These are phyloP conservation scores for Durio zibethinus DNA, from an alignment of 345 rosid genomes.

Conservation along the genomic window DNA sequence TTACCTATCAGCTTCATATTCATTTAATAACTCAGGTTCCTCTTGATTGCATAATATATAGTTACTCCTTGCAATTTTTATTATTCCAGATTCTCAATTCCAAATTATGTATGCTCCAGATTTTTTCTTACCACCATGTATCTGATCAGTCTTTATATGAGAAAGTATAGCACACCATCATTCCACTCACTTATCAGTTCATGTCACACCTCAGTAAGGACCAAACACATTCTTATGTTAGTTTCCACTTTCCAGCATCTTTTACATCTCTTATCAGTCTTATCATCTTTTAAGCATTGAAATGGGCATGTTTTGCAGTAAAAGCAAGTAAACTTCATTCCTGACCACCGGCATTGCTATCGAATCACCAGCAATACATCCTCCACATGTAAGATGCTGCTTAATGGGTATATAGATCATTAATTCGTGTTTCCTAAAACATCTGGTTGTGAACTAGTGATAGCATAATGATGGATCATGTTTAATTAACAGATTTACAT, in stretches of 20 bases:
- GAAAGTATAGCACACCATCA: background rate
- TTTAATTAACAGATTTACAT: background rate
- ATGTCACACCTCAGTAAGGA: background rate
- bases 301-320: background rate
- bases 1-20: background rate
- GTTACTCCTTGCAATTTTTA: background rate
- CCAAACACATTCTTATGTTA: background rate
- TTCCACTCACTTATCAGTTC: background rate
- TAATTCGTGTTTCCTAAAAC: background rate
- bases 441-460: background rate
- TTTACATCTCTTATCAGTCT: background rate
- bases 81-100: background rate
- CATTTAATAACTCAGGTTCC: background rate
- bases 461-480: background rate
- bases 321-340: background rate
- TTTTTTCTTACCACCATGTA: background rate
- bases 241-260: background rate
- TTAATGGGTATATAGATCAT: too few species aligned
- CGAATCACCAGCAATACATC: too few species aligned
- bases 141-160: background rate
- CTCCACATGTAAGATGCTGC: background rate
- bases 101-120: background rate
- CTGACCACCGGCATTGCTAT: too few species aligned
- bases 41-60: background rate
- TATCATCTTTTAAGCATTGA: background rate